These are phyloP conservation scores for Paxillus rubicundulus DNA, from an alignment of 768 basidiomycete genomes.

Conservation along the genomic window DNA sequence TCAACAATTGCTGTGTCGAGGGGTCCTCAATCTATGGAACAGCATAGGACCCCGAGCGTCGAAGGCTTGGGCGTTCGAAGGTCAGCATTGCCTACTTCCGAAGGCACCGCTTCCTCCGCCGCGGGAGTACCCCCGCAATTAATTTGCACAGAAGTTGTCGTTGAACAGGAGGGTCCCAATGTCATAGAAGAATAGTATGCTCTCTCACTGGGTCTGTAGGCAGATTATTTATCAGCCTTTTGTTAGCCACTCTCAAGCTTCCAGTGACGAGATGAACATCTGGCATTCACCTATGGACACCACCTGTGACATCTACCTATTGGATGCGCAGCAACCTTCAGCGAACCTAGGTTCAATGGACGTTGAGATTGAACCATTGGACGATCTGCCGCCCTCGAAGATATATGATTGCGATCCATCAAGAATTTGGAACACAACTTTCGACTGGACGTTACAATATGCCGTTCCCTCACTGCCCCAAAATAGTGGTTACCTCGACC, in stretches of 20 bases:
- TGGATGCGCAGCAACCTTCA: not conserved
- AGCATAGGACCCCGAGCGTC: no score
- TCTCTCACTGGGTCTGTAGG: not conserved
- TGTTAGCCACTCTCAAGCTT: not conserved
- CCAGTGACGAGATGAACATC: not conserved
- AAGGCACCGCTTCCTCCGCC: no score
- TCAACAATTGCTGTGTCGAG: not conserved
- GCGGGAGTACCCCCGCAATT: not conserved
- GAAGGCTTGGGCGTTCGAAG: no score
- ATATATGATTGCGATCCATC: not conserved
- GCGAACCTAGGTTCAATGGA: not conserved
- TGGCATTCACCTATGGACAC: not conserved
- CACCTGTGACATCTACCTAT: not conserved
- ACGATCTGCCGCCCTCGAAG: not conserved
- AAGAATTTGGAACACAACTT: slow-evolving; percentile 1
- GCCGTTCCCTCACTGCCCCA: not conserved
- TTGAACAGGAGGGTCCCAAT: not conserved
- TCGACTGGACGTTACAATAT: not conserved
- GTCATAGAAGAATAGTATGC: not conserved
- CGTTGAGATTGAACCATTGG: slow-evolving; percentile 12
- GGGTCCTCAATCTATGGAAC: no score
- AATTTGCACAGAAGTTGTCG: not conserved
- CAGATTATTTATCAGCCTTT: not conserved
- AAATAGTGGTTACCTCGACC: not conserved
- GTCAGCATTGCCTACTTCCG: no score